A percentile compares a stretch with the other conserved stretches of the same genome.
These are phyloP conservation scores for Goniomonas avonlea DNA, from an alignment of 78 protist species.

Conservation along the genomic window DNA sequence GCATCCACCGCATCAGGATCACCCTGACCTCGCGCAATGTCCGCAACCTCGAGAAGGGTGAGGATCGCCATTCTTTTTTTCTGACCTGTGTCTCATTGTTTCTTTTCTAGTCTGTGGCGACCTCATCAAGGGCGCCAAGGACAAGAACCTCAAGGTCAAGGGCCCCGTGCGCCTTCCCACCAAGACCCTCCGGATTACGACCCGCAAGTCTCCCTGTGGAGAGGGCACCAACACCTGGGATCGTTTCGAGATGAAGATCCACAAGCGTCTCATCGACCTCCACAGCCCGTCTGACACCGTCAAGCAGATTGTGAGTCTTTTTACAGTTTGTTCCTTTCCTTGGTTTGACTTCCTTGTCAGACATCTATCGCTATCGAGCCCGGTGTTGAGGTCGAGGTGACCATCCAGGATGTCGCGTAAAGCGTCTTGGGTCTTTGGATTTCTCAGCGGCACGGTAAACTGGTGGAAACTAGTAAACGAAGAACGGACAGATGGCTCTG, in stretches of 20 bases:
- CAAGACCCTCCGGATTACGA: slow-evolving; percentile 88
- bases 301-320: slow-evolving; percentile 72
- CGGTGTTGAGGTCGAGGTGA: slow-evolving; percentile 91
- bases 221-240: slow-evolving; percentile 99
- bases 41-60: slow-evolving; percentile 87
- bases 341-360: background rate
- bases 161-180: slow-evolving; percentile 99
- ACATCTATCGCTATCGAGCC: slow-evolving; percentile 82
- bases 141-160: slow-evolving; percentile 64
- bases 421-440: background rate
- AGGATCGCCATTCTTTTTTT: background rate
- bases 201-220: slow-evolving; percentile 99
- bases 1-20: slow-evolving; percentile 73
- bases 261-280: slow-evolving; percentile 99
- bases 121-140: slow-evolving; percentile 81
- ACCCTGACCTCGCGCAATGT: slow-evolving; percentile 89
- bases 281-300: slow-evolving; percentile 80
- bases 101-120: slow-evolving; percentile 70
- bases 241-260: slow-evolving; percentile 97
- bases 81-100: background rate
- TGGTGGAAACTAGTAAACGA: background rate
- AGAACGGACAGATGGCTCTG: background rate
- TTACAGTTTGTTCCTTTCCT: background rate
- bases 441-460: too few relatives aligned
- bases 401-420: slow-evolving; percentile 51